Percentiles rank a stretch among this genome's conserved stretches.
phyloP scores from a whole-genome alignment of 2,329 filamentous ascomycete genomes.

The Thielaviopsis musarum region DNA sequence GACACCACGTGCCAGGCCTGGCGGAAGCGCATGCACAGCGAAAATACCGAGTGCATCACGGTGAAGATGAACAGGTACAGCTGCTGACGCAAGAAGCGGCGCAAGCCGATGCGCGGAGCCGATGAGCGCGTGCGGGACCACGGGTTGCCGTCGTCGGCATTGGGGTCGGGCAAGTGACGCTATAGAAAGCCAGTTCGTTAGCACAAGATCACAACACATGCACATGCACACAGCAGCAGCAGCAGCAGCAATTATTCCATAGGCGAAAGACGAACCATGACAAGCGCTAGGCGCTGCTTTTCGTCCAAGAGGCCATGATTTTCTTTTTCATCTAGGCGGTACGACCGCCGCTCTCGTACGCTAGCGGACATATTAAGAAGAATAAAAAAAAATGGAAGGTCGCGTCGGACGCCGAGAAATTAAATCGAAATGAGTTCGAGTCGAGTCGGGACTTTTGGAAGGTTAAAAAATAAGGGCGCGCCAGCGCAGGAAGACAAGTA shows the following conservation, averaged over 20 bases:
- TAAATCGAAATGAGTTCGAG: neutral
- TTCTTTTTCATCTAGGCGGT: conserved; percentile 23
- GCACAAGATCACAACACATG: conserved; percentile 1
- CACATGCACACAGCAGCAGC: neutral
- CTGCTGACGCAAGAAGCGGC: conserved; percentile 43
- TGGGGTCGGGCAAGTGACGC: conserved; percentile 14
- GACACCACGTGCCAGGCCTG: conserved; percentile 63
- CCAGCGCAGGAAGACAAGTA: neutral
- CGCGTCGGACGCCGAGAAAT: neutral
- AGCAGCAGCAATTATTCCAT: neutral
- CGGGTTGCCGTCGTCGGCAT: conserved; percentile 20
- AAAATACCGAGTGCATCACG: conserved; percentile 66
- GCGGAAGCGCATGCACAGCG: conserved; percentile 68
- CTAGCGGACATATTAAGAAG: conserved; percentile 17
- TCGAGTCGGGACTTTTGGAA: neutral
- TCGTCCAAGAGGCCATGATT: conserved; percentile 21
- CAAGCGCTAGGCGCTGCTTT: conserved; percentile 17
- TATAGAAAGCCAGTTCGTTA: conserved; percentile 1
- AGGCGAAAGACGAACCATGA: conserved; percentile 9
- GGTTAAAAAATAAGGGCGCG: neutral
- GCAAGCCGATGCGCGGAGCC: conserved; percentile 34
- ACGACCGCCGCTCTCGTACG: conserved; percentile 22
- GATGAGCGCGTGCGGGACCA: conserved; percentile 18
- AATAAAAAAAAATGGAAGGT: neutral
- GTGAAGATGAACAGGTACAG: conserved; percentile 52